Base-by-base conservation (phyloP, 257 asterid species). In the Nicotiana sylvestris region DNA sequence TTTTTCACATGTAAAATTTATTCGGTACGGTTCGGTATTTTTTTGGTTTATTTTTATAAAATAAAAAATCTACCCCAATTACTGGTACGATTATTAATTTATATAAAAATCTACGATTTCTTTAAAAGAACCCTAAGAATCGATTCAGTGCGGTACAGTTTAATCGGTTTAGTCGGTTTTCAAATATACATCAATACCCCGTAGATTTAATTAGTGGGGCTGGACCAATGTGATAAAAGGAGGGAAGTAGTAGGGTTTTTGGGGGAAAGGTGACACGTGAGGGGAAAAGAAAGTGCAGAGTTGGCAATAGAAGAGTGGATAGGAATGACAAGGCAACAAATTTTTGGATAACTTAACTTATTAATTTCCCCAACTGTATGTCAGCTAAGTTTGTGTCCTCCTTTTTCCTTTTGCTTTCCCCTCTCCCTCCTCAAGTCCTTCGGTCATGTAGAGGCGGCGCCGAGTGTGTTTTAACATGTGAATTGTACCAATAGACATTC, bases 181-280 rank as follows among this genome's bases (percentile, higher is more conserved):
- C 21, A 21, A 21, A 21, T 21, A 21, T 21, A 21, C 21, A 21
- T 21, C 21, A 21, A 21, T 21, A 21, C 21, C 21, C 21, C 21
- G 21, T 21, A 21, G 21, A 21, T 21, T 21, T 21, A 21, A 21
- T 21, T 21, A 21, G 21, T 21, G 51, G 51, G 51, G 51, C 12
- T 43, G 51, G 51, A 43, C 51, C 51, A 9, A 43, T 43, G 12
- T 43, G 11, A 43, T 43, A 8, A 43, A 43, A 43, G 51, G 51
- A 43, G 12, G 51, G 12, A 43, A 43, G 37, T 60, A 25, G 58
- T 78, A 78, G 82, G 74, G 72, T 58, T 78, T 78, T 18, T 25
- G 25, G 51, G 61, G 46, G 4, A 60, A 55, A 69, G 69, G 21
- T 57, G 81, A 82, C 85, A 82, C 81, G 76, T 82, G 10, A 82